These are phyloP conservation scores for Yamadazyma atmosphaerica DNA, from an alignment of 1,139 yeast genomes.

Conservation along the genomic window DNA sequence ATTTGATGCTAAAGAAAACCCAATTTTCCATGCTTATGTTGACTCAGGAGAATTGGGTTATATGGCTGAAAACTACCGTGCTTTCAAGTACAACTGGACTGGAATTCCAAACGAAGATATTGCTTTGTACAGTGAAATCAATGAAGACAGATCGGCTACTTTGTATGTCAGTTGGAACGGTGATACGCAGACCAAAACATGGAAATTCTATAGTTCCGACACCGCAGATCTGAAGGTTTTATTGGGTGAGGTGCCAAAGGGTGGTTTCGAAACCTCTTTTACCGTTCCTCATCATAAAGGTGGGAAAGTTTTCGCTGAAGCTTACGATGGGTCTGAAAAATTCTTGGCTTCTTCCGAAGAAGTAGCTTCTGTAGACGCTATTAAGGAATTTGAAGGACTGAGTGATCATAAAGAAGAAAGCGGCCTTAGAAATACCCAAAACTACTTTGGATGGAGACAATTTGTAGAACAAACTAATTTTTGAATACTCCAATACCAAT, in stretches of 20 bases:
- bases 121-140: slow-evolving; percentile 23
- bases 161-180: slow-evolving; percentile 42
- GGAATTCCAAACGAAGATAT: slow-evolving; percentile 34
- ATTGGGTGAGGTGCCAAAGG: slow-evolving; percentile 21
- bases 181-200: slow-evolving; percentile 31
- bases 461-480: not conserved
- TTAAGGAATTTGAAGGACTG: slow-evolving; percentile 3
- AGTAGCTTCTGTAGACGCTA: slow-evolving; percentile 5
- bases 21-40: slow-evolving; percentile 34
- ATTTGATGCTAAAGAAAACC: slow-evolving; percentile 24
- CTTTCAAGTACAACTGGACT: slow-evolving; percentile 37
- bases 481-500: not conserved
- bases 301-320: slow-evolving; percentile 21
- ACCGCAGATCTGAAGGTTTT: slow-evolving; percentile 14
- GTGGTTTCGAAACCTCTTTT: slow-evolving; percentile 32
- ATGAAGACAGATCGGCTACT: slow-evolving; percentile 18
- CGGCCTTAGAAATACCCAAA: not conserved
- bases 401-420: not conserved
- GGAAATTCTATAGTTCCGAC: slow-evolving; percentile 25
- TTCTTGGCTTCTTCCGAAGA: slow-evolving; percentile 16
- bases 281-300: slow-evolving; percentile 7
- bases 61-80: slow-evolving; percentile 33
- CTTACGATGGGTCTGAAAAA: slow-evolving; percentile 19
- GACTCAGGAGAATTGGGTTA: slow-evolving; percentile 30
- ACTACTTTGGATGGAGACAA: slow-evolving; percentile 7